These are phyloP conservation scores for Panicum miliaceum DNA, from an alignment of 176 grass and related monocot species.

Conservation along the genomic window DNA sequence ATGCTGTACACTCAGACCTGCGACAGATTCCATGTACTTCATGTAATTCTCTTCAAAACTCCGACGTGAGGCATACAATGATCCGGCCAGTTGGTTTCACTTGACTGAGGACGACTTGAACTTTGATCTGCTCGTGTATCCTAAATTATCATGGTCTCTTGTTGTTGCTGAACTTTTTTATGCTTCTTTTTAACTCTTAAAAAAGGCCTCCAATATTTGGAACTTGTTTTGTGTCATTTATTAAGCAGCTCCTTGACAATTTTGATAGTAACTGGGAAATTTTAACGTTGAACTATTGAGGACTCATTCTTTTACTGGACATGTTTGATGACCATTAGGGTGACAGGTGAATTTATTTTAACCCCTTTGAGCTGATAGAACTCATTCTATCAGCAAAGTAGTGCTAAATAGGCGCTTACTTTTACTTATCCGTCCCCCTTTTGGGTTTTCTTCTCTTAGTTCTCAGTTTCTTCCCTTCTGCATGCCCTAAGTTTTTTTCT, in stretches of 20 bases:
- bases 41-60: slow-evolving; percentile 49
- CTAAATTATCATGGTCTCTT: slow-evolving; percentile 42
- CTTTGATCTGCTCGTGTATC: slow-evolving; percentile 70
- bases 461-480: background rate
- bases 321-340: slow-evolving; percentile 53
- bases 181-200: slow-evolving; percentile 18
- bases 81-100: slow-evolving; percentile 52
- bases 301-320: slow-evolving; percentile 50
- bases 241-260: slow-evolving; percentile 71
- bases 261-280: slow-evolving; percentile 55
- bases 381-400: slow-evolving; percentile 8
- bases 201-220: slow-evolving; percentile 15
- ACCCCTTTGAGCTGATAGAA: slow-evolving; percentile 26
- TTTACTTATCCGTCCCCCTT: background rate
- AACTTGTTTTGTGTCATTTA: slow-evolving; percentile 39
- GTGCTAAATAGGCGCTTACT: background rate
- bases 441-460: background rate
- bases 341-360: slow-evolving; percentile 65
- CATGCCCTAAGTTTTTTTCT: background rate
- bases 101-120: slow-evolving; percentile 47
- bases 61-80: slow-evolving; percentile 45
- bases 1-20: slow-evolving; percentile 39
- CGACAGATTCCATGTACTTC: slow-evolving; percentile 51
- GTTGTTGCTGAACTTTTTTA: slow-evolving; percentile 26
- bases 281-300: slow-evolving; percentile 42